phyloP scores from a whole-genome alignment of 139 green algal genomes.

The Micractinium sp. region DNA sequence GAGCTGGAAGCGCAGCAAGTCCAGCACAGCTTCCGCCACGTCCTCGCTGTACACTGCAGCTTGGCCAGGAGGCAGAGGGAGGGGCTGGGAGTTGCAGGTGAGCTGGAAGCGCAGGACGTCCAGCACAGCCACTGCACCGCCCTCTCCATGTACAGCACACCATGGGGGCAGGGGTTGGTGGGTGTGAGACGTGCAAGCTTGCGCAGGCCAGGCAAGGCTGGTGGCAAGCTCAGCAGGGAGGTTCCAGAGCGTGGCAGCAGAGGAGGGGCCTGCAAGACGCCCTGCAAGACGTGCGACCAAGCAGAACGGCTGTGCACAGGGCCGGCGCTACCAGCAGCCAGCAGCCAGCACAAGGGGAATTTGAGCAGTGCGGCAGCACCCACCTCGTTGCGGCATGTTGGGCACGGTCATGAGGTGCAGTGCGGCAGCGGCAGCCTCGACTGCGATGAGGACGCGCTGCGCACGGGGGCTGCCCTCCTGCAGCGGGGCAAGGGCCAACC shows the following conservation, averaged over 20 bases:
- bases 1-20: constrained; percentile 64
- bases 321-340: not conserved
- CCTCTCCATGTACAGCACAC: constrained; percentile 49
- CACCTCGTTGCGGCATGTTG: constrained; percentile 51
- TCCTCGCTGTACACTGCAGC: constrained; percentile 57
- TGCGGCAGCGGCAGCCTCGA: constrained; percentile 44
- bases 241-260: not conserved
- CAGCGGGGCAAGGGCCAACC: not conserved
- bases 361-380: not conserved
- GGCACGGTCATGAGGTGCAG: constrained; percentile 56
- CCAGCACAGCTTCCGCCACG: constrained; percentile 45
- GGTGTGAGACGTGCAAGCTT: too few relatives aligned
- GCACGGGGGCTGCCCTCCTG: constrained; percentile 7
- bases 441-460: not conserved
- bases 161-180: too few relatives aligned
- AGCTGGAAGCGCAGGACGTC: constrained; percentile 62
- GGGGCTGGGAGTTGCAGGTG: constrained; percentile 52
- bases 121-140: constrained; percentile 49
- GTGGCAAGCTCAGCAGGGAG: too few relatives aligned
- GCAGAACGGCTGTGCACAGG: too few relatives aligned
- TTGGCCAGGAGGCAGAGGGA: too few relatives aligned
- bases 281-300: too few relatives aligned
- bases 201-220: too few relatives aligned
- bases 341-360: not conserved
- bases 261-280: not conserved